Evolutionary conservation across 202 grass and related monocot genomes (phyloP).

Genomic region (Schoenoplectus tabernaemontani): DNA sequence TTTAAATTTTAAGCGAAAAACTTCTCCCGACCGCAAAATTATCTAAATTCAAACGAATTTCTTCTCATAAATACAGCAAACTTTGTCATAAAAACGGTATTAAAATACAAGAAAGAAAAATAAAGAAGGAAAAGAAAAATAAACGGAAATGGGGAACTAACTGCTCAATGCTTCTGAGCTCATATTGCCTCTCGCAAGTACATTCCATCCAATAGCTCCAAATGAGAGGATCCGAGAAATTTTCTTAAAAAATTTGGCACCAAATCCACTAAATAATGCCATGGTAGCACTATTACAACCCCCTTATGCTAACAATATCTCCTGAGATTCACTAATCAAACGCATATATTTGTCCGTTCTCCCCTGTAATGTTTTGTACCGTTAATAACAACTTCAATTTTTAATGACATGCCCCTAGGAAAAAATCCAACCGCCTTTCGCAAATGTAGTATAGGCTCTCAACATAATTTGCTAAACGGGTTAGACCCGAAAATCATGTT

Average conservation of each 20-base stretch:
- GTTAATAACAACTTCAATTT: not conserved
- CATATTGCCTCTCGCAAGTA: not conserved
- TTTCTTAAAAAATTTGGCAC: not conserved
- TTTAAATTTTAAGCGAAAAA: not conserved
- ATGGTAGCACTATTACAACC: not conserved
- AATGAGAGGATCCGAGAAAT: not conserved
- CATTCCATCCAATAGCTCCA: not conserved
- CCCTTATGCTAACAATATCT: not conserved
- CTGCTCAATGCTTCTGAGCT: too few relatives aligned
- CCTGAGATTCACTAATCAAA: slow-evolving; percentile 16
- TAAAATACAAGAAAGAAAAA: not conserved
- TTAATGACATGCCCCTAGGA: not conserved
- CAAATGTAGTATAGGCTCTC: too few relatives aligned
- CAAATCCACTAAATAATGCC: slow-evolving; percentile 14
- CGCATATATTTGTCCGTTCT: slow-evolving; percentile 9
- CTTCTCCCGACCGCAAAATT: not conserved
- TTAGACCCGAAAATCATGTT: too few relatives aligned
- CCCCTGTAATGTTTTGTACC: not conserved
- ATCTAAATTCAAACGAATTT: not conserved
- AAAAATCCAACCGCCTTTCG: not conserved
- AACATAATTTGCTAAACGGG: too few relatives aligned
- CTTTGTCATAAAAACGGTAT: too few relatives aligned
- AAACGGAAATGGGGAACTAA: not conserved
- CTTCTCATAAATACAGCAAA: not conserved
- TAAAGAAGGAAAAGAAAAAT: not conserved